Base-by-base conservation (phyloP, 495 filamentous ascomycete species). In the Annulohypoxylon stygium region DNA sequence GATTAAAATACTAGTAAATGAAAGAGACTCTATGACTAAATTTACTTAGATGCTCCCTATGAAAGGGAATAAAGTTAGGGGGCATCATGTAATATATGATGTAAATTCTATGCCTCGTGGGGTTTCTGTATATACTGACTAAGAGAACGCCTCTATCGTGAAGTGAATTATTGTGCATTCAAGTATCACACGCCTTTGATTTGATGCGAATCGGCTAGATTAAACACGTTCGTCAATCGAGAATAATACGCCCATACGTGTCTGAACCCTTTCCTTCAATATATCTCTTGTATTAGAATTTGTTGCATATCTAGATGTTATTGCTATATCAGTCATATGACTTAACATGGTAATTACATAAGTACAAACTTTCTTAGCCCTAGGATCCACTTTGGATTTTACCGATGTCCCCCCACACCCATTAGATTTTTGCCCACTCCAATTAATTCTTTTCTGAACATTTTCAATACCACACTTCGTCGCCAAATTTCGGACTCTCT, bases 341-440 rank as follows among this genome's bases (percentile, higher is more conserved):
- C 10, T 23, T 20, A 4, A 33, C 57, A 25, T 36, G 47, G 25
- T 60, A 57, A 36, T 39, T 57, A 20, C 4, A 2, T 58, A 39
- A 51, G 48, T 10, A 8, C 36, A 41, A 4, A 41, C 48, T 47
- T 53, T 33, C 60, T 23, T 55, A 76, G 76, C 76, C 76, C 75
- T 78, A 78, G 66, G 39, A 68, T 64, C 71, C 72, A 68, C 67
- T 69, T 64, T 62, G 30, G 57, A 12, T 65, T 79, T 75, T 75
- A 20, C 70, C 75, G 72, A 79, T 74, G 64, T 63, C 64, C 30
- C 65, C 70, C 73, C 77, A 78, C 76, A 77, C 30, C 30, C 30
- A 30, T 30, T 65, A 75, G 74, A 75, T 74, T 74, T 74, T 61
- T 70, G 61, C 47, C 60, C 69, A 77, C 57, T 69, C 41, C 41